phyloP scores from a whole-genome alignment of 2,329 filamentous ascomycete genomes.

The Beauveria scarabaeidicola region DNA sequence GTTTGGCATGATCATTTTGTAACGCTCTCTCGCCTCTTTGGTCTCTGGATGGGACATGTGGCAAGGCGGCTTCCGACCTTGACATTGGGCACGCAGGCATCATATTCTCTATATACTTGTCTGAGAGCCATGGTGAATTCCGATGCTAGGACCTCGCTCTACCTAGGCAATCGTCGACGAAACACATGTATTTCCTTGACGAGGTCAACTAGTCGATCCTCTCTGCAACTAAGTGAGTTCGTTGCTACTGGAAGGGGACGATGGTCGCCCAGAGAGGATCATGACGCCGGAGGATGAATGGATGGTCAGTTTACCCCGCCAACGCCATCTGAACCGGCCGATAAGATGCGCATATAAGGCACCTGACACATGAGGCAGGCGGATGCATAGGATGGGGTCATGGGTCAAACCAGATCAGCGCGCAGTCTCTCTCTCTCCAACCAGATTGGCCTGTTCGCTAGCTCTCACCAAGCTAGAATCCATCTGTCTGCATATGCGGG shows the following conservation, averaged over 20 bases:
- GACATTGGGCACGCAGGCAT: neutral
- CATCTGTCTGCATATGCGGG: neutral
- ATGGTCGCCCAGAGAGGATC: neutral
- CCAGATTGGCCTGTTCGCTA: neutral
- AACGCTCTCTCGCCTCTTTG: too few relatives aligned
- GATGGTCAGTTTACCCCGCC: too few relatives aligned
- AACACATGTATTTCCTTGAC: neutral
- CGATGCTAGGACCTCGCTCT: neutral
- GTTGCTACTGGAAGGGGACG: neutral
- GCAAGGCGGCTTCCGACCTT: too few relatives aligned
- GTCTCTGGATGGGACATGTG: too few relatives aligned
- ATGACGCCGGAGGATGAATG: neutral
- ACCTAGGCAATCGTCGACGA: neutral
- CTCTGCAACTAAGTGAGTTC: neutral
- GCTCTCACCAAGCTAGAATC: neutral
- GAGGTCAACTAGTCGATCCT: neutral
- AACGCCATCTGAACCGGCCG: too few relatives aligned
- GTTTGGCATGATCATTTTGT: neutral
- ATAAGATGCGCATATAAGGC: too few relatives aligned
- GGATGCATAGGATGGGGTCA: neutral
- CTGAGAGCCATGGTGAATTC: neutral
- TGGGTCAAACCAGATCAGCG: neutral
- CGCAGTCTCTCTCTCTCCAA: neutral
- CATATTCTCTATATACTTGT: neutral
- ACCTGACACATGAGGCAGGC: neutral